Base-by-base conservation (phyloP, 768 basidiomycete species). In the Pholiota microspora region DNA sequence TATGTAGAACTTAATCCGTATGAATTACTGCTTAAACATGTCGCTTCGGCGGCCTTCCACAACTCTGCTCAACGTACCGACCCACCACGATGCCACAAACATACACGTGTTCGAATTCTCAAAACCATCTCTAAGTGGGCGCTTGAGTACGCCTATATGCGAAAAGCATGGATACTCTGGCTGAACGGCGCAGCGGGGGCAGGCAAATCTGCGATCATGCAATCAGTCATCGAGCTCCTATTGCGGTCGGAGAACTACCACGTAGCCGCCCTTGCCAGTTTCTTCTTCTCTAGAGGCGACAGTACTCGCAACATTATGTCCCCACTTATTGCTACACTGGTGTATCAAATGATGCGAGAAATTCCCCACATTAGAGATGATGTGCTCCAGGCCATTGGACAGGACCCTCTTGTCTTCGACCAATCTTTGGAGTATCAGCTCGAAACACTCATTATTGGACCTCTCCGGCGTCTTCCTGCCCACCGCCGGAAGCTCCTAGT, bases 161-260 rank as follows among this genome's bases (percentile, higher is more conserved):
- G 27, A 15, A 9, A 51, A 24, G 25, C 34, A 13, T 44, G 35
- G 36, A 27, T 51, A 13, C 35, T 51, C 3, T 51, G 50, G 50
- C 36, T 51, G 13, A 27, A 24, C 16, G 50, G 36, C 7, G 36
- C 50, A 2, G 50, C 50, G 12, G 60, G 60, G 18, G 57, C 53
- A 2, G 60, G 60, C 16, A 62, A 62, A 34, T 62, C 60, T 2
- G 60, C 60, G 2, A 47, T 62, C 48, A 21, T 54, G 25, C 57
- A 56, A 13, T 53, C 57, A 2, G 23, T 59, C 16, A 55, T 58
- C 8, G 55, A 59, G 36, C 25, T n/a, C n/a, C n/a, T n/a, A 25
- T 6, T 53, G 40, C 32, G 42, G 23, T 16, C 28, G 25, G n/a
- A n/a, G n/a, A n/a, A n/a, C 13, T 28, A 45, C 9, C 29, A 13